phyloP scores from a whole-genome alignment of 495 filamentous ascomycete species.

The Halenospora varia region DNA sequence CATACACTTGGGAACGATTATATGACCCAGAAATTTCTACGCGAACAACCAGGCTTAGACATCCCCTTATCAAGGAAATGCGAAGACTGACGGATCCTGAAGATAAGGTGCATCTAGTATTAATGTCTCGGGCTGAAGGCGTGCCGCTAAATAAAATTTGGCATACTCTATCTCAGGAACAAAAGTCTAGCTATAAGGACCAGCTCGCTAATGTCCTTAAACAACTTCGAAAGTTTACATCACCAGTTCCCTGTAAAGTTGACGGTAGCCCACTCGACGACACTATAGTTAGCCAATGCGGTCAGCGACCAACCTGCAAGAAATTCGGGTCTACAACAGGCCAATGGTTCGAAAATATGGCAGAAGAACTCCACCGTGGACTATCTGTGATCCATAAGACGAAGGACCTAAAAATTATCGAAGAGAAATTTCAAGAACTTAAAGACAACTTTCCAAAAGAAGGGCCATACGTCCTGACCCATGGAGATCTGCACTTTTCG shows the following conservation, averaged over 20 bases:
- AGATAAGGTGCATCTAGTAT: conserved; percentile 3
- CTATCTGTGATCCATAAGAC: not conserved
- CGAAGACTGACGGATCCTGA: not conserved
- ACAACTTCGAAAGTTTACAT: conserved; percentile 2
- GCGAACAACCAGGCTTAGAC: conserved; percentile 1
- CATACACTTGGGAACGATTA: conserved; percentile 9
- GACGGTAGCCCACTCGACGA: conserved; percentile 5
- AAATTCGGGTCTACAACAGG: conserved; percentile 1
- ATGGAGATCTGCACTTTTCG: conserved; percentile 29
- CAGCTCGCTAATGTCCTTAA: conserved; percentile 2
- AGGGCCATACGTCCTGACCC: conserved; percentile 29
- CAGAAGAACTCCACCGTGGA: conserved; percentile 1
- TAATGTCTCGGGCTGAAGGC: conserved; percentile 8
- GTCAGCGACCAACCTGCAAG: conserved; percentile 1
- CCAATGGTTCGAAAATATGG: conserved; percentile 11
- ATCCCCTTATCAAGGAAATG: conserved; percentile 9
- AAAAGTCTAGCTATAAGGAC: not conserved
- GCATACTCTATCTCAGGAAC: not conserved
- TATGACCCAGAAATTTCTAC: conserved; percentile 8
- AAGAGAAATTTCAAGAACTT: conserved; percentile 1
- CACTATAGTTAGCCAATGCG: not conserved
- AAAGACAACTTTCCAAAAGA: conserved; percentile 8
- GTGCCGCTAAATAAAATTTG: conserved; percentile 5
- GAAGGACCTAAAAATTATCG: not conserved
- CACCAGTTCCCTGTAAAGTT: not conserved